Evolutionary conservation across 352 stramenopile species (phyloP), one percentile per base, ranked within the genome.

Genomic region (Globisporangium spiculum): DNA sequence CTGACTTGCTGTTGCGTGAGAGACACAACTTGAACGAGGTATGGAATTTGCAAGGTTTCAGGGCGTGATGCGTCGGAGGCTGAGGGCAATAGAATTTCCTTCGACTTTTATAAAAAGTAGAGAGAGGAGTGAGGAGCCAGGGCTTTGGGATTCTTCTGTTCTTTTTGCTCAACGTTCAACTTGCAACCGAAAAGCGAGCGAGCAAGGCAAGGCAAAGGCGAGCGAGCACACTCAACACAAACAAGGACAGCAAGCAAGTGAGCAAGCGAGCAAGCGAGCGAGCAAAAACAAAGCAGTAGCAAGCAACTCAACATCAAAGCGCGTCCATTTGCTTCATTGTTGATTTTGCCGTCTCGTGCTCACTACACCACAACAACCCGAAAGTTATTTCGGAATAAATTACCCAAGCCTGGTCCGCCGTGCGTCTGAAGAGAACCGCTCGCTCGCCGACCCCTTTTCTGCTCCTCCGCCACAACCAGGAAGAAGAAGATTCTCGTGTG

Each of bases 291-390:
- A 26, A 34, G 3, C 55, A 44, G 36, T 1, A 7, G 26, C 41
- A 56, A 66, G 52, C 54, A 55, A 48, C 27, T 65, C 65, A 69
- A 57, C 41, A 50, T n/a, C 41, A 50, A 50, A 20, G 30, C 18
- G 14, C 41, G 41, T 65, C 56, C 38, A 52, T 36, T n/a, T 59
- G 20, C 24, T 24, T 74, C 76, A 84, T 84, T 86, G 75, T 84
- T 86, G 75, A 86, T 75, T 84, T 80, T 77, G 75, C 76, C 52
- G 20, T 32, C 58, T 57, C 69, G 34, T 64, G 69, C 53, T 41
- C 63, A 63, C 30, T 56, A n/a, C 56, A 65, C 22, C 60, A 46
- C 27, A 20, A 36, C 7, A 26, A 52, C 20, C 5, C 9, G 12
- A 32, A 68, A 36, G 32, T 10, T 36, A 48, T 46, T 61, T 61